Evolutionary conservation across 345 rosid genomes (phyloP).

Genomic region (Pistacia vera): DNA sequence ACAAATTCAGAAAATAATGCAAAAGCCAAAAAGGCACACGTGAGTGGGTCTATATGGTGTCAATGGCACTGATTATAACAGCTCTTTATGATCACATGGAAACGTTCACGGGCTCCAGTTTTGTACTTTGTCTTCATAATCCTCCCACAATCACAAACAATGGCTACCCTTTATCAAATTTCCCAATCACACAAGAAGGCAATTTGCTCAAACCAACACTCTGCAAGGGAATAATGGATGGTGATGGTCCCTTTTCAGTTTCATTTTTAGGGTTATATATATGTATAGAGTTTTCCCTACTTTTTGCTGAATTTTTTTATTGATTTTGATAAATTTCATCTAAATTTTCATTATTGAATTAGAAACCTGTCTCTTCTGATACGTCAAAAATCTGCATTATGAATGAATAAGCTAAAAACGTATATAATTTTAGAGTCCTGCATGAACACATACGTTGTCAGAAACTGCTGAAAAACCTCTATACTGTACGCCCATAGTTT

Average conservation of each 20-base stretch:
- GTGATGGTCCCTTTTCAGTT: not conserved
- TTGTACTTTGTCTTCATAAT: conserved; percentile 44
- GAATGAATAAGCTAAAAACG: too few species aligned
- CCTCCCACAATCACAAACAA: conserved; percentile 19
- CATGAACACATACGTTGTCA: not conserved
- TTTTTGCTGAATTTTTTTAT: too few species aligned
- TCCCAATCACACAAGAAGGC: not conserved
- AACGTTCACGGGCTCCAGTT: conserved; percentile 75
- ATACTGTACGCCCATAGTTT: conserved; percentile 39
- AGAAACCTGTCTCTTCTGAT: too few species aligned
- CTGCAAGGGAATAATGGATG: not conserved
- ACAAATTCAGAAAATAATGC: not conserved
- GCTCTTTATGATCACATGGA: conserved; percentile 91
- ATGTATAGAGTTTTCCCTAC: too few species aligned
- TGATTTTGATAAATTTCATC: too few species aligned
- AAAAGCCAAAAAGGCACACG: conserved; percentile 57
- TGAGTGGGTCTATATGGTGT: conserved; percentile 76
- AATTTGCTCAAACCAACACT: conserved; percentile 13
- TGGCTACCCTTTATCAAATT: conserved; percentile 3
- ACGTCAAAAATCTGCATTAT: too few species aligned
- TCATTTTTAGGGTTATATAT: not conserved
- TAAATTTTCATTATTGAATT: too few species aligned
- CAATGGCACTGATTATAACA: conserved; percentile 75
- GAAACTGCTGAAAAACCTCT: conserved; percentile 10
- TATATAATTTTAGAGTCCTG: too few species aligned